These are phyloP conservation scores for Parastagonospora nodorum DNA, from an alignment of 2,329 filamentous ascomycete species.

Conservation along the genomic window DNA sequence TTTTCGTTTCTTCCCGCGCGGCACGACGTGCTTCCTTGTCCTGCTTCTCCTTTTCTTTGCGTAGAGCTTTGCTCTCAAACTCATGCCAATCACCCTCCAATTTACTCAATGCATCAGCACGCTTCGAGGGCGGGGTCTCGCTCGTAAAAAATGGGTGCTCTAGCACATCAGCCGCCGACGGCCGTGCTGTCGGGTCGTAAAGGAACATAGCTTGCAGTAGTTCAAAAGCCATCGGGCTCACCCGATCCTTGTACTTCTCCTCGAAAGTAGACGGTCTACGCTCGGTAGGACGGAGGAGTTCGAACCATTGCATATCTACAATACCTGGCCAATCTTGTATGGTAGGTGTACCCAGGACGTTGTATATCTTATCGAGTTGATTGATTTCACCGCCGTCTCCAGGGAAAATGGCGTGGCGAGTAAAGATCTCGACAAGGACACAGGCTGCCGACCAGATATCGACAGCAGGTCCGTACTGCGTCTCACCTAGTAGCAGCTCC, in stretches of 20 bases:
- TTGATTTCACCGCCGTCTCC: conserved; percentile 95
- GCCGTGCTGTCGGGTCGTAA: conserved; percentile 84
- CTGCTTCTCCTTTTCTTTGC: conserved; percentile 81
- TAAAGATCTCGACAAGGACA: conserved; percentile 96
- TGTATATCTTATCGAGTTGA: conserved; percentile 96
- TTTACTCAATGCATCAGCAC: conserved; percentile 79
- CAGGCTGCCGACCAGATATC: conserved; percentile 98
- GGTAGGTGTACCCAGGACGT: conserved; percentile 85
- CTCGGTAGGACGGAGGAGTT: conserved; percentile 80
- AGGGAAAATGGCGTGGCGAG: conserved; percentile 88
- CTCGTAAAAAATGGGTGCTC: conserved; percentile 85
- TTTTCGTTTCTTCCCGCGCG: conserved; percentile 38
- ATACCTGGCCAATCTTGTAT: conserved; percentile 85
- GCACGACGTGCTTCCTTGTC: conserved; percentile 60
- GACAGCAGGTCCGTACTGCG: conserved; percentile 96
- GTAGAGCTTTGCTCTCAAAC: conserved; percentile 92
- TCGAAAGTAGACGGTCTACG: conserved; percentile 76
- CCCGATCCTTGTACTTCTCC: conserved; percentile 77
- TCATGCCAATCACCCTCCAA: conserved; percentile 98
- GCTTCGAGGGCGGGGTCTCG: conserved; percentile 77
- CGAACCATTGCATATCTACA: conserved; percentile 96
- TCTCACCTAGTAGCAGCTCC: conserved; percentile 85
- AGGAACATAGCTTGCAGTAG: conserved; percentile 83
- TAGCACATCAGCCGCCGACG: conserved; percentile 81
- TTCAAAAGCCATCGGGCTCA: conserved; percentile 82